Base-by-base conservation (phyloP, 176 grass and related monocot species). In the Eragrostis curvula region DNA sequence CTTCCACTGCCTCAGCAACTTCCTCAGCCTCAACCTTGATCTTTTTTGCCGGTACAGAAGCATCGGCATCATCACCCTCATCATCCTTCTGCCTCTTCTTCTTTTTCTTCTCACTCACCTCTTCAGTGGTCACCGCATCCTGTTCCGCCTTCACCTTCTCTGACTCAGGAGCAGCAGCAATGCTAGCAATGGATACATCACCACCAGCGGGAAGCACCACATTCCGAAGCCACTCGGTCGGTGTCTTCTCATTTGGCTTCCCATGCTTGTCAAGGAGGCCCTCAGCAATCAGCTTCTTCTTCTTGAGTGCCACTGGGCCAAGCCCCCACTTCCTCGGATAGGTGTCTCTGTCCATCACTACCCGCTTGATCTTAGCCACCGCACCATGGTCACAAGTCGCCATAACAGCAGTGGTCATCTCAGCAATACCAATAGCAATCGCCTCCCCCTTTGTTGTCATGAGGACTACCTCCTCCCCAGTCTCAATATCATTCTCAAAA, bases 381-480 rank as follows among this genome's bases (percentile, higher is more conserved):
- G 92, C 76, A 0, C 95, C 95, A 60, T 97, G 95, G 60, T 97
- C 95, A 2, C 95, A 97, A 10, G 95, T 97, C 0, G 95, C 95
- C 95, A 97, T 97, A 12, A 94, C 95, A 13, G 92, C 89, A 0
- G 95, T 97, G 3, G 95, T 94, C 95, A 97, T 97, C 81, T 97
- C 95, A 5, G 92, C 95, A 20, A 97, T 92, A 24, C 92, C 95
- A 11, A 95, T 88, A 42, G 96, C 96, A 71, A 98, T 80, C 0
- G 92, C 96, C 84, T 98, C 96, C 0, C 96, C 96, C 70, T 98
- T 98, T 0, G 96, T 98, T 3, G 92, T 98, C 90, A 98, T 98
- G 50, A 98, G 86, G 39, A 95, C 88, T 2, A 98, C 88, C 84
- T 98, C 96, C 72, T 91, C 96, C 52, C 96, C 96, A 7, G 84